Percentiles rank a stretch among this genome's conserved stretches.
These are phyloP conservation scores for Fusarium euwallaceae DNA, from an alignment of 2,329 filamentous ascomycete species.

Conservation along the genomic window DNA sequence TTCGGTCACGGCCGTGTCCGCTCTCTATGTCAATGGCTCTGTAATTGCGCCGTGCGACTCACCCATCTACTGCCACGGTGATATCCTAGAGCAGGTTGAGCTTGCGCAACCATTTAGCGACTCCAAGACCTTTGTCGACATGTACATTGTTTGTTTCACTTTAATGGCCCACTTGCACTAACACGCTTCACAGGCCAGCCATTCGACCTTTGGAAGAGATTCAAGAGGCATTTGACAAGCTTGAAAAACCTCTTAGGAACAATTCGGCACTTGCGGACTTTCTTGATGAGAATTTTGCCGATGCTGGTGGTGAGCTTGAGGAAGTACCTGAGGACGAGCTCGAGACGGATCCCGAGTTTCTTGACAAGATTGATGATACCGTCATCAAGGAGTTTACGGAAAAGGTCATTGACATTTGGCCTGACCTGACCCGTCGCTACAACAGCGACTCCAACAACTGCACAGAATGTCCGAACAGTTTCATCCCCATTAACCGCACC, in stretches of 20 bases:
- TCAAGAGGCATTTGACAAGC: slow-evolving; percentile 69
- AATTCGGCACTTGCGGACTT: slow-evolving; percentile 73
- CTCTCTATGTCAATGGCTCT: slow-evolving; percentile 71
- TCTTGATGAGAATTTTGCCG: slow-evolving; percentile 72
- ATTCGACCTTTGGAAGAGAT: slow-evolving; percentile 71
- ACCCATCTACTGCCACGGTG: slow-evolving; percentile 75
- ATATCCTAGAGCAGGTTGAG: slow-evolving; percentile 72
- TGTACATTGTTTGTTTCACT: slow-evolving; percentile 58
- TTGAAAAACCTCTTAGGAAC: slow-evolving; percentile 72
- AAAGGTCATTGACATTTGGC: slow-evolving; percentile 78
- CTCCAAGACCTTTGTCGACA: slow-evolving; percentile 80
- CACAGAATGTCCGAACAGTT: slow-evolving; percentile 72
- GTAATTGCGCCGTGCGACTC: slow-evolving; percentile 75
- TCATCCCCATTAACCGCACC: slow-evolving; percentile 74
- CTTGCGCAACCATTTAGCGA: slow-evolving; percentile 74
- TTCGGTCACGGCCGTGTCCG: slow-evolving; percentile 51
- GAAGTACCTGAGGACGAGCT: slow-evolving; percentile 65
- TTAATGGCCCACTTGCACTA: slow-evolving; percentile 2
- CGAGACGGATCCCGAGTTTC: slow-evolving; percentile 68
- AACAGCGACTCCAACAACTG: slow-evolving; percentile 65
- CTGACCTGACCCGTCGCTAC: slow-evolving; percentile 73
- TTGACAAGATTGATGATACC: slow-evolving; percentile 67
- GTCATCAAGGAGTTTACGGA: slow-evolving; percentile 71
- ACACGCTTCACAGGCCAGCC: slow-evolving; percentile 63
- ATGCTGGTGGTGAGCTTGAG: slow-evolving; percentile 73